Conservation (phyloP, 257 asterid genomes). For the Phtheirospermum japonicum region DNA sequence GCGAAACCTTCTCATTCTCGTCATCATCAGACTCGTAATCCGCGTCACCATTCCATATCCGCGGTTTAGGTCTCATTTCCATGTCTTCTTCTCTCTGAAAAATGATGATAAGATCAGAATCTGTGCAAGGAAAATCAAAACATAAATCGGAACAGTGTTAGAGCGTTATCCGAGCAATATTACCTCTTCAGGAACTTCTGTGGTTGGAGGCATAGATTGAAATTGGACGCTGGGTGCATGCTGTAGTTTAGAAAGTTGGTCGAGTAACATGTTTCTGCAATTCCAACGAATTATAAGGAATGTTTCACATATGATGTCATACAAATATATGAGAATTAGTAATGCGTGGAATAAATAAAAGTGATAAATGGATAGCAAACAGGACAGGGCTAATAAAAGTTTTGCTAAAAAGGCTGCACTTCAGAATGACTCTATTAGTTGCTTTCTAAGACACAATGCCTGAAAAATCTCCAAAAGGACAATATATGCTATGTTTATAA, state of each 20-base stretch:
- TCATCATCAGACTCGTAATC: slow-evolving; percentile 72
- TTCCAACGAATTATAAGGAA: slow-evolving; percentile 17
- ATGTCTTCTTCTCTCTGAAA: slow-evolving; percentile 68
- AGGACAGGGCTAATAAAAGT: not conserved
- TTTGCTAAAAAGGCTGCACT: no score
- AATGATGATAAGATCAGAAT: slow-evolving; percentile 23
- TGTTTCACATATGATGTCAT: not conserved
- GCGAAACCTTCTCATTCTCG: slow-evolving; percentile 46
- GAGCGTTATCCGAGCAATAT: slow-evolving; percentile 16
- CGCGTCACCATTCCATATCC: slow-evolving; percentile 83
- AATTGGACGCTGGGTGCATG: slow-evolving; percentile 86
- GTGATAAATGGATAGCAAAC: not conserved
- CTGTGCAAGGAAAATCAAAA: slow-evolving; percentile 11
- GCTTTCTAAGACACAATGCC: no score
- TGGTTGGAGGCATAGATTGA: slow-evolving; percentile 61
- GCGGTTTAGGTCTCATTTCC: slow-evolving; percentile 77
- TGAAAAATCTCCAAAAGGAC: no score
- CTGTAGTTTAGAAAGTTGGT: slow-evolving; percentile 67
- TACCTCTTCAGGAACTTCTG: slow-evolving; percentile 79
- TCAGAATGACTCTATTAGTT: no score
- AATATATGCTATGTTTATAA: no score
- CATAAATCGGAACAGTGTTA: slow-evolving; percentile 14
- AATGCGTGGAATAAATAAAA: not conserved
- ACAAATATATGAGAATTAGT: not conserved
- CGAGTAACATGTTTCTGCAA: slow-evolving; percentile 73